These are phyloP conservation scores for Spergularia azorica DNA, from an alignment of 179 eudicot species.

Conservation along the genomic window DNA sequence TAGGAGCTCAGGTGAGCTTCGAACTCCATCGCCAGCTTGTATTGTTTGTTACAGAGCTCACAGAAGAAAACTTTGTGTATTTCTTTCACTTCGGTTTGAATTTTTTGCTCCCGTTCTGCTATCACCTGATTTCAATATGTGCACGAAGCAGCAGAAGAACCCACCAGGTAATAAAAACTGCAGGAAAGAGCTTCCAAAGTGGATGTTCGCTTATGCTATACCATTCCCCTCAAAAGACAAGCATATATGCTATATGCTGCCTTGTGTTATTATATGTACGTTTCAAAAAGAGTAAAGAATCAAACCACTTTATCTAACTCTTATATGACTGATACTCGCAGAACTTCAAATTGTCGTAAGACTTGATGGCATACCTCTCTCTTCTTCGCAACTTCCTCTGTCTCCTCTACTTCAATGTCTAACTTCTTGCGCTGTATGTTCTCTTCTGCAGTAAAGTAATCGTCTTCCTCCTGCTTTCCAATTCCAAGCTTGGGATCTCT, in stretches of 20 bases:
- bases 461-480: slow-evolving; percentile 96
- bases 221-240: slow-evolving; percentile 91
- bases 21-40: slow-evolving; percentile 93
- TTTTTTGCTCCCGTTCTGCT: slow-evolving; percentile 99
- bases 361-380: slow-evolving; percentile 77
- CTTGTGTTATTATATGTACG: slow-evolving; percentile 83
- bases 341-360: slow-evolving; percentile 8
- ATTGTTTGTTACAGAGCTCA: slow-evolving; percentile 96
- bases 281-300: slow-evolving; percentile 68
- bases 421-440: slow-evolving; percentile 86
- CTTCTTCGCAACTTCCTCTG: slow-evolving; percentile 82
- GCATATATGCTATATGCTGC: slow-evolving; percentile 89
- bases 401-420: slow-evolving; percentile 87
- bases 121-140: slow-evolving; percentile 91
- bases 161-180: slow-evolving; percentile 99
- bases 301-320: slow-evolving; percentile 44
- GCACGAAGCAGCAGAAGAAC: slow-evolving; percentile 99
- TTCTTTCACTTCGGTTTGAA: slow-evolving; percentile 94
- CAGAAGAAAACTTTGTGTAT: slow-evolving; percentile 84
- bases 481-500: slow-evolving; percentile 85
- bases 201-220: slow-evolving; percentile 77
- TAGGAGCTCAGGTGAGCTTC: slow-evolving; percentile 96
- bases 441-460: slow-evolving; percentile 87
- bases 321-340: slow-evolving; percentile 18
- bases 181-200: slow-evolving; percentile 93